A percentile compares a stretch with the other conserved stretches of the same genome.
phyloP scores from a whole-genome alignment of 2,329 filamentous ascomycete species.

The Trichoderma atrobrunneum region DNA sequence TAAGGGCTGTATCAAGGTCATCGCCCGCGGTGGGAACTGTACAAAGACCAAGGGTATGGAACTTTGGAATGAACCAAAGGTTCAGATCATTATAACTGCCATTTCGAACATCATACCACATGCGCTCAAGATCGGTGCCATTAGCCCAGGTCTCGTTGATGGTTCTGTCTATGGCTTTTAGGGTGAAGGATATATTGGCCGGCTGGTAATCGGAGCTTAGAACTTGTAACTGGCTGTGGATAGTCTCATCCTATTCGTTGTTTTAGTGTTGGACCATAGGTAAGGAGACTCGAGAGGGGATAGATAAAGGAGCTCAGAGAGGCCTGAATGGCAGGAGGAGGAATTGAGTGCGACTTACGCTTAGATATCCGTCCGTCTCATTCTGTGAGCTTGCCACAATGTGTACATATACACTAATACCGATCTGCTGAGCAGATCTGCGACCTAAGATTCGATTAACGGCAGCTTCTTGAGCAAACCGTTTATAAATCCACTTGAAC shows the following conservation, averaged over 20 bases:
- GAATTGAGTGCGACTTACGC: background rate
- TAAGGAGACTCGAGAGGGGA: background rate
- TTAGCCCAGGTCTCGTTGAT: slow-evolving; percentile 46
- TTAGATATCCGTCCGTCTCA: background rate
- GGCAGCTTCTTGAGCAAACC: slow-evolving; percentile 1
- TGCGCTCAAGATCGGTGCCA: slow-evolving; percentile 35
- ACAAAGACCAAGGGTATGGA: slow-evolving; percentile 36
- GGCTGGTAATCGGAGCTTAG: slow-evolving; percentile 44
- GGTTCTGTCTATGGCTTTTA: slow-evolving; percentile 41
- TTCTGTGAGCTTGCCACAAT: background rate
- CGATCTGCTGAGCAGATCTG: background rate
- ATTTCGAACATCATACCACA: slow-evolving; percentile 37
- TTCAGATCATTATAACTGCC: slow-evolving; percentile 42
- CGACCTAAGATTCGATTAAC: background rate
- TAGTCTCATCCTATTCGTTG: slow-evolving; percentile 3
- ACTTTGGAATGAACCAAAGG: slow-evolving; percentile 41
- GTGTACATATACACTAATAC: slow-evolving; percentile 12
- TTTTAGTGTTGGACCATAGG: background rate
- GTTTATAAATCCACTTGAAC: background rate
- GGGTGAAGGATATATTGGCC: slow-evolving; percentile 43
- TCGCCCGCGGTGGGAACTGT: slow-evolving; percentile 38
- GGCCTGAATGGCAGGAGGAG: no score
- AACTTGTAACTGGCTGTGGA: slow-evolving; percentile 38
- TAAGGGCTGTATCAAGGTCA: background rate
- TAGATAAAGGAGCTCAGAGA: background rate